These are phyloP conservation scores for Talaromyces amestolkiae DNA, from an alignment of 2,329 filamentous ascomycete genomes.

Conservation along the genomic window DNA sequence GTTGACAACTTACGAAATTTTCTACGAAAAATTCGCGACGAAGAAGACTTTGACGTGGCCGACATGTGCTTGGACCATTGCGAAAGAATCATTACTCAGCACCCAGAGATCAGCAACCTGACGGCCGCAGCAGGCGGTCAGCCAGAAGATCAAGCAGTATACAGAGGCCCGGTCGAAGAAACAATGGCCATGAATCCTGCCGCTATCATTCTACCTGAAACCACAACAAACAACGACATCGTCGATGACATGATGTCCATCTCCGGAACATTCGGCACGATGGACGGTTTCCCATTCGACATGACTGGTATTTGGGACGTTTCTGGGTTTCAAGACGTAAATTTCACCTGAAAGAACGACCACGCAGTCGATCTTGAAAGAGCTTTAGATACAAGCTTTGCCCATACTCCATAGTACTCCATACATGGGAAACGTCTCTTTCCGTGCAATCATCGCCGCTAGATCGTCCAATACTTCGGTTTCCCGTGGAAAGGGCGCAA, in stretches of 20 bases:
- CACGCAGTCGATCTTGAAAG: not conserved
- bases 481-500: constrained; percentile 14
- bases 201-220: constrained; percentile 42
- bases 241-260: constrained; percentile 49
- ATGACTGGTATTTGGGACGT: constrained; percentile 49
- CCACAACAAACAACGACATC: constrained; percentile 46
- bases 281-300: constrained; percentile 48
- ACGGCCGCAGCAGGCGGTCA: constrained; percentile 12
- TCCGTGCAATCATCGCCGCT: not conserved
- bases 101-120: constrained; percentile 29
- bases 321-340: constrained; percentile 43
- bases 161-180: constrained; percentile 20
- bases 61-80: constrained; percentile 54
- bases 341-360: constrained; percentile 25
- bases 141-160: constrained; percentile 11
- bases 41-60: constrained; percentile 56
- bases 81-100: constrained; percentile 44
- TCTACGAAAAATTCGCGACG: constrained; percentile 48
- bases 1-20: constrained; percentile 50
- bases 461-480: not conserved
- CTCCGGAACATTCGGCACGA: constrained; percentile 45
- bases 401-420: not conserved
- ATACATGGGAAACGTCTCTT: not conserved
- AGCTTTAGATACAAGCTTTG: not conserved
- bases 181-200: constrained; percentile 38